Evolutionary conservation across 371 early-diverging fungal genomes (phyloP).

Genomic region (Umbelopsis sp.): DNA sequence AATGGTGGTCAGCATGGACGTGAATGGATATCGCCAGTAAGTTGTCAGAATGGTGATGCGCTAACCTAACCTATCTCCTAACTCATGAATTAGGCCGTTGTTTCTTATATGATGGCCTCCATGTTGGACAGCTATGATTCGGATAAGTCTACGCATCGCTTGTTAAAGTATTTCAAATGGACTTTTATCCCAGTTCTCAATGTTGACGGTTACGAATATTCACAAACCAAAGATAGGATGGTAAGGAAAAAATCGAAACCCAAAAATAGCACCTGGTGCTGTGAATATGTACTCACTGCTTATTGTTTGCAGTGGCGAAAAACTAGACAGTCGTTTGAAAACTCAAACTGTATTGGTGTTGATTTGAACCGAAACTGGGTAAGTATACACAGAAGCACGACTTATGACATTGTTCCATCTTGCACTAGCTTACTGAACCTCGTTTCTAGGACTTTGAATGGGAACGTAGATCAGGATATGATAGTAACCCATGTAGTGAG

Average conservation of each 20-base stretch:
- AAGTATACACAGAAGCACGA: not conserved
- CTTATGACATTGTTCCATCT: not conserved
- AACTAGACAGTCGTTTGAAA: constrained; percentile 45
- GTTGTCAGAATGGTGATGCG: not conserved
- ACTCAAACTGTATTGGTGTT: constrained; percentile 40
- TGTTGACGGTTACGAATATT: constrained; percentile 55
- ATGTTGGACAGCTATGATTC: constrained; percentile 31
- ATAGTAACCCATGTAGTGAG: constrained; percentile 40
- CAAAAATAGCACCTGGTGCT: no score
- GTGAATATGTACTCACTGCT: not conserved
- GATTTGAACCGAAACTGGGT: constrained; percentile 24
- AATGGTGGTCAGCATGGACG: constrained; percentile 46
- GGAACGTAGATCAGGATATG: constrained; percentile 28
- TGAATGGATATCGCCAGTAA: constrained; percentile 14
- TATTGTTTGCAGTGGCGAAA: constrained; percentile 50
- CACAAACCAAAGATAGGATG: constrained; percentile 27
- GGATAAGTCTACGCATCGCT: constrained; percentile 30
- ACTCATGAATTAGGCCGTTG: constrained; percentile 34
- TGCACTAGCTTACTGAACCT: not conserved
- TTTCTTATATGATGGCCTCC: constrained; percentile 40
- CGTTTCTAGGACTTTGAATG: constrained; percentile 35
- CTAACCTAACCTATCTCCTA: not conserved
- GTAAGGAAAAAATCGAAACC: not conserved
- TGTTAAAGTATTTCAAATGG: constrained; percentile 42
- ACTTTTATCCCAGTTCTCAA: constrained; percentile 50